phyloP scores from a whole-genome alignment of 371 early-diverging fungal genomes.

The Mucor sp. region DNA sequence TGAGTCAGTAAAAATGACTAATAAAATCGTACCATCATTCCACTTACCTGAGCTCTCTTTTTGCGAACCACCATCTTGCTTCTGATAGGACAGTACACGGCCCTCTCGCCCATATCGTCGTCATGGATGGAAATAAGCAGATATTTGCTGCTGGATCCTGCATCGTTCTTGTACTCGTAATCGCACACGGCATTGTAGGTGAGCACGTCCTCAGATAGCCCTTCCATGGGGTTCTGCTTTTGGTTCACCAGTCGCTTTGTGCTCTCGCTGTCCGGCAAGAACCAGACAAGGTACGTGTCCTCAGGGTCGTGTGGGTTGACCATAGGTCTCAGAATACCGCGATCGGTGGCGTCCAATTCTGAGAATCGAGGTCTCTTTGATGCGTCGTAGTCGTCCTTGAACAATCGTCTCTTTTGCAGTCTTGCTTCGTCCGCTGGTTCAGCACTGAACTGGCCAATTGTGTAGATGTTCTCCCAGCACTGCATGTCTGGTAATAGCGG shows the following conservation, averaged over 20 bases:
- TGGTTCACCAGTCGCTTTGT: conserved; percentile 35
- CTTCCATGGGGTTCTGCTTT: conserved; percentile 26
- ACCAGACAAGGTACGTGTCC: conserved; percentile 52
- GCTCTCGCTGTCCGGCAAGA: conserved; percentile 45
- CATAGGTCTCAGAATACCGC: conserved; percentile 62
- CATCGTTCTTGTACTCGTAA: conserved; percentile 44
- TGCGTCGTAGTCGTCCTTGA: background rate
- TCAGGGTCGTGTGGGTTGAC: conserved; percentile 55
- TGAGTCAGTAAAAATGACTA: background rate
- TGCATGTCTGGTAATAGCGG: conserved; percentile 79
- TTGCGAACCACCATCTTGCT: conserved; percentile 44
- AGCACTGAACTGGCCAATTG: conserved; percentile 69
- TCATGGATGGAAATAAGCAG: conserved; percentile 30
- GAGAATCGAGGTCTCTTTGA: conserved; percentile 18
- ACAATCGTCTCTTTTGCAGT: conserved; percentile 24
- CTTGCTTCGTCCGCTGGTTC: conserved; percentile 66
- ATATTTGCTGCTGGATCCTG: conserved; percentile 27
- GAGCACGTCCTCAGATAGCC: conserved; percentile 19
- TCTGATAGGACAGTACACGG: conserved; percentile 33
- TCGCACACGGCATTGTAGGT: conserved; percentile 44
- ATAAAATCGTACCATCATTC: background rate
- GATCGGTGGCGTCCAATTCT: conserved; percentile 49
- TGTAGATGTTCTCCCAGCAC: conserved; percentile 69
- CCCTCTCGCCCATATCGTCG: conserved; percentile 28
- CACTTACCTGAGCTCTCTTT: conserved; percentile 46